A percentile compares a stretch with the other conserved stretches of the same genome.
These are phyloP conservation scores for Marasmius fiardii DNA, from an alignment of 1,284 basidiomycete genomes.

Conservation along the genomic window DNA sequence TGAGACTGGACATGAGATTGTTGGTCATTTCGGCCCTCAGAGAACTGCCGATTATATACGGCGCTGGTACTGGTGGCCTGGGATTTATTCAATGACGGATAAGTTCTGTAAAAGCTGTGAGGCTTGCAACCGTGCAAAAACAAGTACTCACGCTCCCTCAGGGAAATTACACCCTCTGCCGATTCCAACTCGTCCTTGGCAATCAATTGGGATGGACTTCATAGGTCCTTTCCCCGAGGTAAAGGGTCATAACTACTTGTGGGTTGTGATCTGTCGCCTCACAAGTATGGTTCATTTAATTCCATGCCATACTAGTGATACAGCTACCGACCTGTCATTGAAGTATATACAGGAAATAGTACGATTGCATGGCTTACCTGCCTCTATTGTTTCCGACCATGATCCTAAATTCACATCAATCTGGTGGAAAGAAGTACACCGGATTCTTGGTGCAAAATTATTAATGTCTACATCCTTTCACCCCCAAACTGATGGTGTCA, in stretches of 20 bases:
- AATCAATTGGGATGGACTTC: too few relatives aligned
- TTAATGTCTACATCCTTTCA: conserved; percentile 1
- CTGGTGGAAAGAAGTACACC: conserved; percentile 25
- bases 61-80: too few relatives aligned
- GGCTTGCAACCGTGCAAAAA: conserved; percentile 16
- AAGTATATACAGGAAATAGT: conserved; percentile 18
- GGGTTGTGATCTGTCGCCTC: too few relatives aligned
- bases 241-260: too few relatives aligned
- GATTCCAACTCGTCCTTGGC: too few relatives aligned
- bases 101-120: conserved; percentile 19
- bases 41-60: too few relatives aligned
- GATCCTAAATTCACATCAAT: conserved; percentile 24
- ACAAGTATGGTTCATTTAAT: conserved; percentile 21
- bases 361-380: conserved; percentile 22
- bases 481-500: too few relatives aligned
- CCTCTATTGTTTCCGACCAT: too few relatives aligned
- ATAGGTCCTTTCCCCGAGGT: too few relatives aligned
- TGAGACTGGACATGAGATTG: conserved; percentile 19
- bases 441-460: conserved; percentile 20
- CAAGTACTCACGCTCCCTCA: not conserved
- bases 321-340: conserved; percentile 11
- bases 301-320: conserved; percentile 12
- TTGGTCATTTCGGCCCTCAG: too few relatives aligned
- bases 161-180: conserved; percentile 18
- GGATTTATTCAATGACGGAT: too few relatives aligned